These are phyloP conservation scores for Annulohypoxylon bovei DNA, from an alignment of 495 filamentous ascomycete species.

Conservation along the genomic window DNA sequence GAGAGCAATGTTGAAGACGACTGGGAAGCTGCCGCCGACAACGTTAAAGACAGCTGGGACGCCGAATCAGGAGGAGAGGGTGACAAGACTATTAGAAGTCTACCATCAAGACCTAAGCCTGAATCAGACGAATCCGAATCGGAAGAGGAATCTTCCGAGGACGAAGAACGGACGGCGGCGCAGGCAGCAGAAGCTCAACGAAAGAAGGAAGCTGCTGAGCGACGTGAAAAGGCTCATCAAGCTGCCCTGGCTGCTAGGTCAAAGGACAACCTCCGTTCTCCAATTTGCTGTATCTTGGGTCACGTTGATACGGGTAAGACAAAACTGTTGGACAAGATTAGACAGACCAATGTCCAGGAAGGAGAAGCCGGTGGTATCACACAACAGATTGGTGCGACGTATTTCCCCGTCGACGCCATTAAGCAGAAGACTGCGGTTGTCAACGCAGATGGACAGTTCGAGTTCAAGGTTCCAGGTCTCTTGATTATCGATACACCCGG, in stretches of 20 bases:
- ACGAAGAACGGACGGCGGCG: conserved; percentile 75
- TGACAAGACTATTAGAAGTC: conserved; percentile 45
- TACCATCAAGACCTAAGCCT: conserved; percentile 57
- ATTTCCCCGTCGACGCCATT: conserved; percentile 97
- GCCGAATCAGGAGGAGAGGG: conserved; percentile 82
- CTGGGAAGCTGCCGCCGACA: conserved; percentile 85
- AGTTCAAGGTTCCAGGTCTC: conserved; percentile 98
- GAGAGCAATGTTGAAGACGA: conserved; percentile 76
- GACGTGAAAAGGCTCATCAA: conserved; percentile 87
- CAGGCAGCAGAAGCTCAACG: conserved; percentile 73
- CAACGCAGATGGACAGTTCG: conserved; percentile 88
- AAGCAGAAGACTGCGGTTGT: conserved; percentile 90
- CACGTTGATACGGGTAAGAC: conserved; percentile 99
- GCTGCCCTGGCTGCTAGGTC: conserved; percentile 92
- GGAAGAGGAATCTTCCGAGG: conserved; percentile 67
- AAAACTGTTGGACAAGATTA: conserved; percentile 97
- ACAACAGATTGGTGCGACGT: conserved; percentile 99
- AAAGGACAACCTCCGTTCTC: conserved; percentile 92
- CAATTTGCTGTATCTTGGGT: conserved; percentile 99
- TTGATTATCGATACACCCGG: conserved; percentile 98
- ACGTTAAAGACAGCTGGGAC: conserved; percentile 96
- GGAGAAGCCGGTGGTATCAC: conserved; percentile 99
- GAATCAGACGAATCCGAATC: conserved; percentile 48
- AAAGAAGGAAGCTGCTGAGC: conserved; percentile 91
- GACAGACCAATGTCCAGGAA: conserved; percentile 98